These are phyloP conservation scores for Cyclotella sp. DNA, from an alignment of 108 stramenopile species.

Conservation along the genomic window DNA sequence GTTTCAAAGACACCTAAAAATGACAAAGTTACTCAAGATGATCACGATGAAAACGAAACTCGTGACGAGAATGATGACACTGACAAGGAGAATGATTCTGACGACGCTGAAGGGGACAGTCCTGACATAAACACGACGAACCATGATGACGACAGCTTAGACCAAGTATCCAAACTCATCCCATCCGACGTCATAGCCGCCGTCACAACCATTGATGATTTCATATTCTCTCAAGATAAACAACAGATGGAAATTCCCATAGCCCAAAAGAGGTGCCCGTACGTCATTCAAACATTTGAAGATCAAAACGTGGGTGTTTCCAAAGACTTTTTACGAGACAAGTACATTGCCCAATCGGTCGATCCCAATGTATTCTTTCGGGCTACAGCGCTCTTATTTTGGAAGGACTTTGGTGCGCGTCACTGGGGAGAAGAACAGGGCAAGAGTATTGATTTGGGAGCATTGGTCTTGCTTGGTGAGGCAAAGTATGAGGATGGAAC, in stretches of 20 bases:
- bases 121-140: not conserved
- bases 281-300: conserved; percentile 49
- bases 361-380: conserved; percentile 68
- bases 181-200: conserved; percentile 2
- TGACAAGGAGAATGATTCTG: conserved; percentile 4
- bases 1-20: not conserved
- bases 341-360: conserved; percentile 47
- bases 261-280: conserved; percentile 43
- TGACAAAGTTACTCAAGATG: not conserved
- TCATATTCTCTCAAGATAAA: not conserved
- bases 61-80: conserved; percentile 10
- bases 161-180: conserved; percentile 15
- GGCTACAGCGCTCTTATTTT: conserved; percentile 62
- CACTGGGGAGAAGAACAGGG: conserved; percentile 39
- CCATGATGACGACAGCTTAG: not conserved
- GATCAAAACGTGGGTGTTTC: conserved; percentile 26
- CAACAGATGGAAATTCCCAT: conserved; percentile 22
- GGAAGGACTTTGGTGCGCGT: conserved; percentile 58
- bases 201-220: not conserved
- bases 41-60: not conserved
- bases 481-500: conserved; percentile 49
- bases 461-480: conserved; percentile 31
- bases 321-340: conserved; percentile 36
- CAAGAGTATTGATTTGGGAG: conserved; percentile 35
- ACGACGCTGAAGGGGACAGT: conserved; percentile 9